These are phyloP conservation scores for Alternaria consortialis DNA, from an alignment of 2,329 filamentous ascomycete species.

Conservation along the genomic window DNA sequence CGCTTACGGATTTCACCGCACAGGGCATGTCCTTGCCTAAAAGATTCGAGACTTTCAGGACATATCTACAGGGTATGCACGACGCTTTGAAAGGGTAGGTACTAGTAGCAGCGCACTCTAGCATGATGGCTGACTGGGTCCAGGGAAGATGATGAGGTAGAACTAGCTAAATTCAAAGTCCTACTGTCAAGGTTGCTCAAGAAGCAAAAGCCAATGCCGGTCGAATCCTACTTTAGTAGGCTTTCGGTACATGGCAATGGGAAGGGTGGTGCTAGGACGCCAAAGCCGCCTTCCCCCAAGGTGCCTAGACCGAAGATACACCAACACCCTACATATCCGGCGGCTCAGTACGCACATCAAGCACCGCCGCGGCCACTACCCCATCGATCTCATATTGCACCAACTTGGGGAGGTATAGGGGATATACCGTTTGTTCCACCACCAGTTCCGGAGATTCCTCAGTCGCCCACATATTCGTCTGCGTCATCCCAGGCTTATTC, in stretches of 20 bases:
- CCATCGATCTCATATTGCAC: slow-evolving; percentile 29
- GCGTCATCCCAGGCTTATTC: slow-evolving; percentile 54
- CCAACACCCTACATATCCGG: slow-evolving; percentile 39
- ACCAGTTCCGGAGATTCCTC: slow-evolving; percentile 50
- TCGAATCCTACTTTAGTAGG: slow-evolving; percentile 46
- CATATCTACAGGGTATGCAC: slow-evolving; percentile 57
- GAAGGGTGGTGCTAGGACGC: slow-evolving; percentile 37
- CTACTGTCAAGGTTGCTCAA: slow-evolving; percentile 45
- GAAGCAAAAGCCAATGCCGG: slow-evolving; percentile 47
- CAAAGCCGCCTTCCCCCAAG: slow-evolving; percentile 39
- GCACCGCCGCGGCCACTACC: slow-evolving; percentile 21
- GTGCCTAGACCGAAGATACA: slow-evolving; percentile 40
- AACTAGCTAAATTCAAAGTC: slow-evolving; percentile 37
- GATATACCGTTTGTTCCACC: slow-evolving; percentile 48
- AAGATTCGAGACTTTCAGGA: slow-evolving; percentile 61
- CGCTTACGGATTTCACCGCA: slow-evolving; percentile 57
- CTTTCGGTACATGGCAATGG: slow-evolving; percentile 33
- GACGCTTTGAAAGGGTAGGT: slow-evolving; percentile 59
- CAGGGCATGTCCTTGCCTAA: slow-evolving; percentile 58
- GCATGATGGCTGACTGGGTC: slow-evolving; percentile 21
- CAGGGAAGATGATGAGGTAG: slow-evolving; percentile 43
- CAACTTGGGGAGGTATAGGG: slow-evolving; percentile 31
- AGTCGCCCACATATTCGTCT: slow-evolving; percentile 55
- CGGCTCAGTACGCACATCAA: slow-evolving; percentile 23
- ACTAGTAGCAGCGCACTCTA: not conserved